Percentiles rank a stretch among this genome's conserved stretches.
Conservation (phyloP, 129 eudicot genomes). For the Calendula officinalis region DNA sequence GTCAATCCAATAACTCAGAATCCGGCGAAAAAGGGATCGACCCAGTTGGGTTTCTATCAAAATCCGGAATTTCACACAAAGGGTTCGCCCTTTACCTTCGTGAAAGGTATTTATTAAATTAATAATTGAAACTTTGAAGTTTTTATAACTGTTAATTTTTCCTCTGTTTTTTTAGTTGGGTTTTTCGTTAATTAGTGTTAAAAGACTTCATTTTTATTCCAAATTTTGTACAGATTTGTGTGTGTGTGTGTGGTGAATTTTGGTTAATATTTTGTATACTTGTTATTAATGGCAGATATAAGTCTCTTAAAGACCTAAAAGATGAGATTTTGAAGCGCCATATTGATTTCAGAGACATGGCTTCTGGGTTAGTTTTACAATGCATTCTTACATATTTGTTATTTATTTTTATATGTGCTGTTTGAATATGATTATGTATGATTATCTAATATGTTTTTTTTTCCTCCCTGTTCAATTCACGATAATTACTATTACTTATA, state of each 20-base stretch:
- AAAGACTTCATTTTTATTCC: not conserved
- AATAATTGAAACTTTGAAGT: not conserved
- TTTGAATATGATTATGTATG: not conserved
- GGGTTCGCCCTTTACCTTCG: constrained; percentile 87
- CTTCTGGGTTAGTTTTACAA: constrained; percentile 71
- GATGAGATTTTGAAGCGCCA: constrained; percentile 63
- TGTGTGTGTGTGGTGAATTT: not conserved
- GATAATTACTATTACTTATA: no score
- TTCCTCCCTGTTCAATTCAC: not conserved
- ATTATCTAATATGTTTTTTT: not conserved
- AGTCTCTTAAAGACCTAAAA: constrained; percentile 78
- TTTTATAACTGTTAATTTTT: not conserved
- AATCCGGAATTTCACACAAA: constrained; percentile 59
- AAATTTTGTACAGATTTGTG: no score
- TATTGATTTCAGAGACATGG: constrained; percentile 61
- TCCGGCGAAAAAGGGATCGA: constrained; percentile 53
- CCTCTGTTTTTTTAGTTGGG: not conserved
- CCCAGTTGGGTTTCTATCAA: constrained; percentile 86
- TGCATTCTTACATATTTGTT: constrained; percentile 6
- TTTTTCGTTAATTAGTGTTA: not conserved
- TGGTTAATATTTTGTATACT: not conserved
- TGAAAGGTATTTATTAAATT: constrained; percentile 50
- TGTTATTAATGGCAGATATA: constrained; percentile 49
- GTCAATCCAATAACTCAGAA: constrained; percentile 31
- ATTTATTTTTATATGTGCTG: not conserved